Base-by-base conservation (phyloP, 352 stramenopile genomes). In the Globisporangium emineosum region DNA sequence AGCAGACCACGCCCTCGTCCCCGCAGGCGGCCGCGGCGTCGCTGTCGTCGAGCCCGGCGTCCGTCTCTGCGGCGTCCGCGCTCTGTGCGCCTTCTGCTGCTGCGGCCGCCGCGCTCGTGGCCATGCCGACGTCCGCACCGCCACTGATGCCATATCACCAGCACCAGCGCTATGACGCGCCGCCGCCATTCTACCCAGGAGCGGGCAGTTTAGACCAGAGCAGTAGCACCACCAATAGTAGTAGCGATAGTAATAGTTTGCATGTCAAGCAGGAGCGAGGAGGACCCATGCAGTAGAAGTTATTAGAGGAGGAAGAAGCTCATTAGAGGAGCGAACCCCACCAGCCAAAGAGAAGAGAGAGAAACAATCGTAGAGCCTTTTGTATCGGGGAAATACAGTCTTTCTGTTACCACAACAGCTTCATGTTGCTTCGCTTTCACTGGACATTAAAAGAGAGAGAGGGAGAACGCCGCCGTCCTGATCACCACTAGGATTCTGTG, bases 31-130 rank as follows among this genome's bases (percentile, higher is more conserved):
- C 23, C 10, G 13, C 49, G 17, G 30, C n/a, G 49, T 55, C 25
- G 25, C 21, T 29, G n/a, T 55, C 49, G 13, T 55, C 60, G 15
- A 67, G 60, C 47, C 21, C 54, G 8, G 37, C 55, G 51, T 57
- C 66, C 32, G 35, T 59, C 15, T 50, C 59, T n/a, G 37, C 58
- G 9, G 35, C 52, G 33, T 66, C 58, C 57, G 57, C 42, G 40
- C 50, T 59, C 17, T 62, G 69, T 32, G 54, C 49, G 17, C 52
- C 67, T 9, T 78, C 74, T 35, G 73, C 76, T 71, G 74, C 77
- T 17, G 76, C 76, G 10, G 77, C 77, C 3, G 72, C 70, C 15
- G 77, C 77, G 9, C 60, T 83, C 17, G 75, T 73, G 23, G 79
- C 75, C 43, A 57, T 67, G 60, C 61, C 62, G 15, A 66, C 66